phyloP scores from a whole-genome alignment of 768 basidiomycete species.

The Kwoniella heveanensis region DNA sequence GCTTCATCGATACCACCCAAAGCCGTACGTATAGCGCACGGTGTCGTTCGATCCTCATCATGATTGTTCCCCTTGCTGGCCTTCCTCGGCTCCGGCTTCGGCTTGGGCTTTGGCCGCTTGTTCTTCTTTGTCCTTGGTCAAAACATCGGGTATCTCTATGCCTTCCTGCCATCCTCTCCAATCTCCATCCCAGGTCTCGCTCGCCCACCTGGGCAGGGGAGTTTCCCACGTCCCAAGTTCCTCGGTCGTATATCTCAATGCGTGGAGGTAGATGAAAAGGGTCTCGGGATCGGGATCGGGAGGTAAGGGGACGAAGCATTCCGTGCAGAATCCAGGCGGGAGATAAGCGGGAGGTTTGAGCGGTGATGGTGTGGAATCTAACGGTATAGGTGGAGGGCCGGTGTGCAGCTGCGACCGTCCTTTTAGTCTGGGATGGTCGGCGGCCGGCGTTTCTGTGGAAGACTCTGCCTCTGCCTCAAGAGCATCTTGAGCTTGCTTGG shows the following conservation, averaged over 20 bases:
- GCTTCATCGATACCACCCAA: neutral
- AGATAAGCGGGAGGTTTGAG: conserved; percentile 42
- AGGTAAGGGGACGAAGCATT: conserved; percentile 88
- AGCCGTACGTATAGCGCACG: neutral
- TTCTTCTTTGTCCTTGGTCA: conserved; percentile 10
- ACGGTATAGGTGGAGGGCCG: conserved; percentile 11
- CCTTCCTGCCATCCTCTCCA: conserved; percentile 50
- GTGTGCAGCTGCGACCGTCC: conserved; percentile 5
- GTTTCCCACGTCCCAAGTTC: conserved; percentile 47
- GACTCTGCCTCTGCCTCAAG: conserved; percentile 15
- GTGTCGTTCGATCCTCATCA: neutral
- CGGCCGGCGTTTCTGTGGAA: conserved; percentile 10
- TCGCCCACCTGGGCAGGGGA: conserved; percentile 74
- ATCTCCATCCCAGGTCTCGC: conserved; percentile 57
- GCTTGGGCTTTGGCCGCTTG: neutral
- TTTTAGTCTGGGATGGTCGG: neutral
- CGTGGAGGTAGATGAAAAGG: conserved; percentile 94
- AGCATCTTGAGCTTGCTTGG: conserved; percentile 45
- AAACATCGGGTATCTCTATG: conserved; percentile 21
- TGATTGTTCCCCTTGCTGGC: neutral
- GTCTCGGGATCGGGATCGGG: conserved; percentile 91
- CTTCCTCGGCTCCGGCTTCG: neutral
- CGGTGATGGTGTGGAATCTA: conserved; percentile 32
- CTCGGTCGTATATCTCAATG: conserved; percentile 63
- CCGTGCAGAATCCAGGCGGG: conserved; percentile 68